Conservation (phyloP, 805 yeast species). For the Wickerhamomyces strasburgensis region DNA sequence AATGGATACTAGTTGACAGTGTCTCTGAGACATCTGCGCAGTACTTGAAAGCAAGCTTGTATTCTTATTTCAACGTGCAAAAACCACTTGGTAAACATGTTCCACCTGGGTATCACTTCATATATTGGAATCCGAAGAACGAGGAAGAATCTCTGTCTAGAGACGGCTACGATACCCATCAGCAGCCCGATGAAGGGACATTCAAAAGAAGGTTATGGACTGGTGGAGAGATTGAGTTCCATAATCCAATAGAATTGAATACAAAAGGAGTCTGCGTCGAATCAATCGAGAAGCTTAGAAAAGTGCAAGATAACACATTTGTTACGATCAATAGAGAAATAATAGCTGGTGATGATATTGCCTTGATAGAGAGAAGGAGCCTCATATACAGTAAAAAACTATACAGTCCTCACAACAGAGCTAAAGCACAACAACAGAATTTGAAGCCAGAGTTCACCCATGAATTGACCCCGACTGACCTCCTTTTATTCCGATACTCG, state of each 20-base stretch:
- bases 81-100: conserved; percentile 16
- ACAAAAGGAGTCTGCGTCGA: conserved; percentile 48
- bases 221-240: conserved; percentile 54
- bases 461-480: conserved; percentile 33
- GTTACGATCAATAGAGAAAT: conserved; percentile 55
- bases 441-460: conserved; percentile 23
- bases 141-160: conserved; percentile 41
- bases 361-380: conserved; percentile 48
- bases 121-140: conserved; percentile 60
- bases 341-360: conserved; percentile 25
- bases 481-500: conserved; percentile 57
- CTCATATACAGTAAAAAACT: conserved; percentile 53
- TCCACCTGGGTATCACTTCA: conserved; percentile 58
- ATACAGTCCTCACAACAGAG: conserved; percentile 5
- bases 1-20: conserved; percentile 19
- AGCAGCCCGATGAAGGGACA: conserved; percentile 26
- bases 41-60: conserved; percentile 20
- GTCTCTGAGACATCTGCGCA: conserved; percentile 19
- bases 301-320: conserved; percentile 33
- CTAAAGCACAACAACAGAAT: neutral
- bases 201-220: conserved; percentile 75
- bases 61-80: conserved; percentile 23
- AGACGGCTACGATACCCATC: conserved; percentile 82
- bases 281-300: conserved; percentile 37
- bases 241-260: conserved; percentile 32